These are phyloP conservation scores for Solanum raphanifolium DNA, from an alignment of 257 asterid species.

Conservation along the genomic window DNA sequence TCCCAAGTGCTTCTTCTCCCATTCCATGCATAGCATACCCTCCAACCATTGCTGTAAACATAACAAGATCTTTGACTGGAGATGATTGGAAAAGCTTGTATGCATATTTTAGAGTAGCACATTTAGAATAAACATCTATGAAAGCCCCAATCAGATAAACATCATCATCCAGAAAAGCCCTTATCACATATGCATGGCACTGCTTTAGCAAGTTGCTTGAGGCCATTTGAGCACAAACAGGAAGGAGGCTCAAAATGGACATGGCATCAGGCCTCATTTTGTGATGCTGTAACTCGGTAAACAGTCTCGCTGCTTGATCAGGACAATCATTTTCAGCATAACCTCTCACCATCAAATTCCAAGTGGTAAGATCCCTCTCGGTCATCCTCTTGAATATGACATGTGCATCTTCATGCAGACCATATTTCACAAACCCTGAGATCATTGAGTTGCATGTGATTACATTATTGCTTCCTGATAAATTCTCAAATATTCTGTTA, in stretches of 20 bases:
- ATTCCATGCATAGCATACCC: slow-evolving; percentile 85
- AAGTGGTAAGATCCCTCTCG: slow-evolving; percentile 50
- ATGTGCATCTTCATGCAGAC: slow-evolving; percentile 36
- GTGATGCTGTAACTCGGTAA: slow-evolving; percentile 38
- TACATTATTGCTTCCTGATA: slow-evolving; percentile 41
- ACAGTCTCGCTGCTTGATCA: slow-evolving; percentile 38
- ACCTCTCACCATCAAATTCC: slow-evolving; percentile 67
- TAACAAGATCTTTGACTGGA: slow-evolving; percentile 48
- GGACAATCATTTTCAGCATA: slow-evolving; percentile 50
- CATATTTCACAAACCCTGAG: slow-evolving; percentile 39
- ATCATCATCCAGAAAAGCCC: slow-evolving; percentile 51
- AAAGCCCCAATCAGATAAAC: slow-evolving; percentile 50
- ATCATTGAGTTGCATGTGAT: slow-evolving; percentile 59
- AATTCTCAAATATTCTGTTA: slow-evolving; percentile 31
- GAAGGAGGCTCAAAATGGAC: slow-evolving; percentile 58
- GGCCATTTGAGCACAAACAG: slow-evolving; percentile 58
- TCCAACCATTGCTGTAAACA: slow-evolving; percentile 77
- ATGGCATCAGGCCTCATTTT: slow-evolving; percentile 53
- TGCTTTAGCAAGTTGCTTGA: slow-evolving; percentile 58
- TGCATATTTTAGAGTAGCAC: slow-evolving; percentile 58
- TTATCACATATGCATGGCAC: slow-evolving; percentile 53
- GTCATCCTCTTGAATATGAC: slow-evolving; percentile 41
- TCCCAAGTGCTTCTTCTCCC: slow-evolving; percentile 51
- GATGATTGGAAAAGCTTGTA: slow-evolving; percentile 50
- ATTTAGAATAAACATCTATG: slow-evolving; percentile 59